Evolutionary conservation across 176 grass and related monocot species (phyloP), one percentile per base, ranked within the genome.

Genomic region (Tillandsia fasciculata): DNA sequence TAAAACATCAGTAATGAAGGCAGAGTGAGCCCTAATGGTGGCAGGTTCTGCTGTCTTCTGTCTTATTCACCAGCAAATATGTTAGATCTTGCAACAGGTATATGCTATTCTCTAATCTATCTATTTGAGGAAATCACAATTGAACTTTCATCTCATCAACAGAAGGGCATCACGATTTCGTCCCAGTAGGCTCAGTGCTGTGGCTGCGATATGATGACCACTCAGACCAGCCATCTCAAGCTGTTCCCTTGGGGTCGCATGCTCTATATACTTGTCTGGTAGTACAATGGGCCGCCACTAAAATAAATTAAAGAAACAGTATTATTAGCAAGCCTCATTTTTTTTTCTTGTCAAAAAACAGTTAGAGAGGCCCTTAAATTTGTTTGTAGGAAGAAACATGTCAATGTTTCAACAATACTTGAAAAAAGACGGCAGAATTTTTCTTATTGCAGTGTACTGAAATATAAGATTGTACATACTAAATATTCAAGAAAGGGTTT

Each of bases 201-300:
- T 87, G 50, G 88, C 88, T 27, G 88, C 88, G 48, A 91, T 87
- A 56, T 87, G 85, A 82, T 85, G 88, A 67, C 84, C 84, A 10
- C 85, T 84, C 64, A 88, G 47, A 3, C 89, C 89, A 23, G 89
- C 82, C 48, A 91, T 64, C 11, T 91, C 89, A 17, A 91, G 74
- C 74, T 91, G 89, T 12, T 91, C 82, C 1, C 68, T 61, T 0
- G 67, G 76, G 2, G 84, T 79, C 14, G 84, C 88, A 0, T 91
- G 89, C 2, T 87, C 81, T 26, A 91, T 82, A 58, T 91, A 87
- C 72, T 77, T 73, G 75, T 91, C 85, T 49, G 89, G 89, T 24
- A 91, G 54, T 52, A 91, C 64, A 14, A 91, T 85, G 49, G 85
- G 89, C 18, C 89, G 74, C 89, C 89, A 91, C 89, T 91, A 78